phyloP scores from a whole-genome alignment of 2,329 filamentous ascomycete species.

The Trichoderma lentiforme region DNA sequence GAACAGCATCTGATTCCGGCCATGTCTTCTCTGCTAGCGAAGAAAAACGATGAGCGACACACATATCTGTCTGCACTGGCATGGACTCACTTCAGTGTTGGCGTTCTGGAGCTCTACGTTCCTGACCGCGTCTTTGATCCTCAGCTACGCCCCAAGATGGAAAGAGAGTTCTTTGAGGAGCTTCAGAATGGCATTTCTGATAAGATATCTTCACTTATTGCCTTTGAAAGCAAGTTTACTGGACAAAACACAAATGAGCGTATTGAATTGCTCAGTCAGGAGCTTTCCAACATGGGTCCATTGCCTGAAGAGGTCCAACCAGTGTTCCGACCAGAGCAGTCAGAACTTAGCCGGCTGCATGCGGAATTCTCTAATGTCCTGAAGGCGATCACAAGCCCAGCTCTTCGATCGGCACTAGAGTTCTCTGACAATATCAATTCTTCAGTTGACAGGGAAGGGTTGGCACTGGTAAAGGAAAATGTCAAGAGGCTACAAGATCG shows the following conservation, averaged over 20 bases:
- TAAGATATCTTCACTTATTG: conserved; percentile 57
- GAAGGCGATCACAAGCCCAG: conserved; percentile 55
- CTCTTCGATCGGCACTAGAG: conserved; percentile 38
- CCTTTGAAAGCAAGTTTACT: conserved; percentile 65
- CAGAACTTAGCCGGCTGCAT: conserved; percentile 69
- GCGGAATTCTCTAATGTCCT: conserved; percentile 79
- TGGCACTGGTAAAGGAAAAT: conserved; percentile 52
- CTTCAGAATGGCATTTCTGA: conserved; percentile 53
- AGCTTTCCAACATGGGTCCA: conserved; percentile 62
- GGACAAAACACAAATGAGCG: conserved; percentile 67
- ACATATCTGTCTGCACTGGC: conserved; percentile 48
- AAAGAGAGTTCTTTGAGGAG: conserved; percentile 56
- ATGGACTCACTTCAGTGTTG: conserved; percentile 73
- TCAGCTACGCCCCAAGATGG: conserved; percentile 61
- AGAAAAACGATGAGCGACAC: conserved; percentile 20
- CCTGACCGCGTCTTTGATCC: conserved; percentile 87
- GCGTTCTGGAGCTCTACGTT: conserved; percentile 74
- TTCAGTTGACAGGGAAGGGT: conserved; percentile 33
- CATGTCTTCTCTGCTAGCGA: conserved; percentile 40
- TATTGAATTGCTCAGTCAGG: conserved; percentile 57
- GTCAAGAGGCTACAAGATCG: conserved; percentile 68
- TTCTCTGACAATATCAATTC: background rate
- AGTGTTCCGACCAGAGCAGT: conserved; percentile 68
- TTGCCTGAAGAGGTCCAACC: conserved; percentile 61
- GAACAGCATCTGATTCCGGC: conserved; percentile 45